Base-by-base conservation (phyloP, 441 rosid species). In the Gossypium laxum region DNA sequence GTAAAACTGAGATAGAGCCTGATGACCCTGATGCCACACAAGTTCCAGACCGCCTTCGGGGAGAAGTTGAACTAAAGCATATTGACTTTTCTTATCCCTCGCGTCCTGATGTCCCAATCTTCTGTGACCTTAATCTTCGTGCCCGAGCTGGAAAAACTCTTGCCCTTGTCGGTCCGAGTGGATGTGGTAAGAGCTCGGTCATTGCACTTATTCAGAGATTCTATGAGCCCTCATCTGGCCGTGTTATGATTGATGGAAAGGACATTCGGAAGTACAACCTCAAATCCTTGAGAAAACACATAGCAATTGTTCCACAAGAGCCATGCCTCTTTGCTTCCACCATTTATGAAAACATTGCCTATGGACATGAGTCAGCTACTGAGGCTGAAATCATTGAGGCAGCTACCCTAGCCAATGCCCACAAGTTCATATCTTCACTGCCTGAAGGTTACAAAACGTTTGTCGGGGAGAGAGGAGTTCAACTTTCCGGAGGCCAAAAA, bases 151-250 rank as follows among this genome's bases (percentile, higher is more conserved):
- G 96, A 48, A 95, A 92, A 75, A 92, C 88, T 71, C 91, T 95
- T 30, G 99, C 99, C 28, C 97, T 95, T 5, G 98, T 95, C 0
- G 99, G 99, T 70, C 97, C 99, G 2, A 95, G 99, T 67, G 99
- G 99, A 7, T 95, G 98, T 10, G 99, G 99, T 1, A 95, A 95
- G 79, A 95, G 99, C 79, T 92, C 99, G 0, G 97, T 92, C 66
- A 82, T 95, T 70, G 80, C 98, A 32, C 90, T 95, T 10, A 43
- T 92, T 55, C 90, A 89, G 70, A 79, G 98, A 59, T 92, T 92
- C 79, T 95, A 95, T 1, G 99, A 92, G 76, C 92, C 99, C 4
- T 84, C 95, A 59, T 95, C 98, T 0, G 99, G 99, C 32, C 81
- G 99, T 26, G 87, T 92, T 51, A 75, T 85, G 86, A 87, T 95